Evolutionary conservation across 192 early-diverging fungal genomes (phyloP), one percentile per base, ranked within the genome.

Genomic region (Helicostylum pulchrum): DNA sequence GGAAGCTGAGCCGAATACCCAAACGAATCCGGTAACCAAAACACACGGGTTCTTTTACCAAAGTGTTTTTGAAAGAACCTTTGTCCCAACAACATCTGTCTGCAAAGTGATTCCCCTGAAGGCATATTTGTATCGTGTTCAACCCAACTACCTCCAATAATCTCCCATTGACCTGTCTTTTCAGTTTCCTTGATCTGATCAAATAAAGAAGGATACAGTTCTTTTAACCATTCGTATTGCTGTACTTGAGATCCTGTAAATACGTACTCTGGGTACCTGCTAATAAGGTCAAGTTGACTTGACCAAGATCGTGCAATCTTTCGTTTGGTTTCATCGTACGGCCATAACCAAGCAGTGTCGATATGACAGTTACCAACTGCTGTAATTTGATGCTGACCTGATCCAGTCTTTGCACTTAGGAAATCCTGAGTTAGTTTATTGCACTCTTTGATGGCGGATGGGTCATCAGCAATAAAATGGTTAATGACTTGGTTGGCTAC

Each of bases 241-340:
- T 97, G 97, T n/a, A 93, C 94, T 34, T 99, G 97, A 34, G 95
- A 97, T 7, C 91, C 92, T 0, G 92, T 88, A 77, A 99, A 99
- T 43, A 77, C 80, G 75, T 91, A 97, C 42, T 91, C 87, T 0
- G 95, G 94, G 67, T 91, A 94, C 21, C 77, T 66, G 9, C 97
- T 92, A 75, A 99, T 88, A 7, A 94, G 71, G 19, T 83, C 67
- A n/a, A 94, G 45, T 76, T 94, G 92, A 46, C 87, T 85, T 0
- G 88, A 78, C 91, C 92, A 94, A 58, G 85, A 89, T 36, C 93
- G 80, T 7, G 91, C 92, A 7, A 89, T 81, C 78, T 99, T 99
- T 65, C 97, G 87, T 64, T 94, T 94, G 3, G 97, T 99, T 75
- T 99, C 97, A 64, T 87, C 95, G 68, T 88, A 99, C 5, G 97